Conservation (phyloP, 495 filamentous ascomycete species). For the Tuber brumale region DNA sequence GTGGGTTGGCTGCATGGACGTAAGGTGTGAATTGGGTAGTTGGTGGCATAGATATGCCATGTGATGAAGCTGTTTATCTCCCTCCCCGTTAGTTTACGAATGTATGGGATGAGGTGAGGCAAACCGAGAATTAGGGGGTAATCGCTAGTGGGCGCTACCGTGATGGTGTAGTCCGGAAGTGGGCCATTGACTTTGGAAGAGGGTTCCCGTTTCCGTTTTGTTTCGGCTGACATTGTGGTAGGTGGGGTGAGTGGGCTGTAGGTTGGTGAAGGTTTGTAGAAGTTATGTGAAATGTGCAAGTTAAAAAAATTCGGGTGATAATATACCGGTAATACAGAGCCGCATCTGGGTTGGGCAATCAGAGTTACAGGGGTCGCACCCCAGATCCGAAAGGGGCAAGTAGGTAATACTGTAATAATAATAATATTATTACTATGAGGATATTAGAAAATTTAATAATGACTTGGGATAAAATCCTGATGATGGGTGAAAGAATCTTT, state of each 20-base stretch:
- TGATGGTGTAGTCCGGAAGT: slow-evolving; percentile 25
- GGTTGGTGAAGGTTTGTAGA: slow-evolving; percentile 9
- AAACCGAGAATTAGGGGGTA: slow-evolving; percentile 38
- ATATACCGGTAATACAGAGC: slow-evolving; percentile 9
- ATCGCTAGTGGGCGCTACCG: slow-evolving; percentile 18
- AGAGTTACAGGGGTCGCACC: background rate
- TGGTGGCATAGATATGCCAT: slow-evolving; percentile 31
- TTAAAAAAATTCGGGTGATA: slow-evolving; percentile 21
- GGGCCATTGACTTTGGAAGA: background rate
- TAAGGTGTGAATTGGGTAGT: slow-evolving; percentile 30
- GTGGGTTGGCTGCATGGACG: slow-evolving; percentile 5
- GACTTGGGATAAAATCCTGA: too few species aligned
- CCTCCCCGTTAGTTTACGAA: slow-evolving; percentile 12
- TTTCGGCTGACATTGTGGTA: slow-evolving; percentile 25
- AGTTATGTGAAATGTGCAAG: slow-evolving; percentile 3
- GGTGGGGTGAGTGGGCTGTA: background rate
- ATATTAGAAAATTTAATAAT: too few species aligned
- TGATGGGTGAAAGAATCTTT: too few species aligned
- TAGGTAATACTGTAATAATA: too few species aligned
- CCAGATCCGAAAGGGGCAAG: background rate
- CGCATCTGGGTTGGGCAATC: slow-evolving; percentile 3
- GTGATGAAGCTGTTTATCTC: slow-evolving; percentile 29
- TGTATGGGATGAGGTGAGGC: background rate
- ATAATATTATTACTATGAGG: too few species aligned
- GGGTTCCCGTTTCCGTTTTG: slow-evolving; percentile 33